Conservation (phyloP, 768 basidiomycete species). For the Cyathus striatus region DNA sequence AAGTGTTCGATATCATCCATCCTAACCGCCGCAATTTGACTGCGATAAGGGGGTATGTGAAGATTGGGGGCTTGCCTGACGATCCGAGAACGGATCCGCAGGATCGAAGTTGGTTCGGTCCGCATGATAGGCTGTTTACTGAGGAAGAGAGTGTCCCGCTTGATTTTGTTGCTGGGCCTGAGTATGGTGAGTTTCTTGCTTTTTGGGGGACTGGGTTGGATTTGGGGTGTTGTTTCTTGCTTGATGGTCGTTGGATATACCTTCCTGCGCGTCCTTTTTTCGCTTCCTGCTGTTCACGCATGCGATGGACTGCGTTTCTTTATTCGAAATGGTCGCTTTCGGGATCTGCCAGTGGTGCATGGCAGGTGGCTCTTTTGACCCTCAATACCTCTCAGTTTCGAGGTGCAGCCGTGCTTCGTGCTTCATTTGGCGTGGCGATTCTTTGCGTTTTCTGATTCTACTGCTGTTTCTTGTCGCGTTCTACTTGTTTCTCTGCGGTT, state of each 20-base stretch:
- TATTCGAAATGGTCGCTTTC: no score
- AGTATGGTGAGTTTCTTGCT: conserved; percentile 65
- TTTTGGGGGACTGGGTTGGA: no score
- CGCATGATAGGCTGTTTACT: conserved; percentile 91
- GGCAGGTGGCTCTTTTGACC: no score
- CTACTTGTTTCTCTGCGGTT: no score
- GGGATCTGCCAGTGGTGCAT: no score
- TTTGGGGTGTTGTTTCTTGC: no score
- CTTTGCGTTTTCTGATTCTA: no score
- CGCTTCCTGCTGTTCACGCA: neutral
- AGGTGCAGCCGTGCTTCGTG: no score
- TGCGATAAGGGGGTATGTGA: conserved; percentile 90
- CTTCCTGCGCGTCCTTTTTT: conserved; percentile 1
- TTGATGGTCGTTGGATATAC: neutral
- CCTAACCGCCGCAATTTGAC: conserved; percentile 86
- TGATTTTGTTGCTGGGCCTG: conserved; percentile 76
- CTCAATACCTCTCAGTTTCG: no score
- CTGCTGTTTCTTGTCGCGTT: no score
- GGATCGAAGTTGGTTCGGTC: conserved; percentile 97
- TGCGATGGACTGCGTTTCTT: no score
- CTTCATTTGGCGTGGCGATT: no score
- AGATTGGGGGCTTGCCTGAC: conserved; percentile 95
- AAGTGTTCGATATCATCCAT: conserved; percentile 94
- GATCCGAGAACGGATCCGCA: conserved; percentile 96
- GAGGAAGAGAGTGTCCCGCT: conserved; percentile 80